Base-by-base conservation (phyloP, 306 rosid species). In the Sphenostylis stenocarpa region DNA sequence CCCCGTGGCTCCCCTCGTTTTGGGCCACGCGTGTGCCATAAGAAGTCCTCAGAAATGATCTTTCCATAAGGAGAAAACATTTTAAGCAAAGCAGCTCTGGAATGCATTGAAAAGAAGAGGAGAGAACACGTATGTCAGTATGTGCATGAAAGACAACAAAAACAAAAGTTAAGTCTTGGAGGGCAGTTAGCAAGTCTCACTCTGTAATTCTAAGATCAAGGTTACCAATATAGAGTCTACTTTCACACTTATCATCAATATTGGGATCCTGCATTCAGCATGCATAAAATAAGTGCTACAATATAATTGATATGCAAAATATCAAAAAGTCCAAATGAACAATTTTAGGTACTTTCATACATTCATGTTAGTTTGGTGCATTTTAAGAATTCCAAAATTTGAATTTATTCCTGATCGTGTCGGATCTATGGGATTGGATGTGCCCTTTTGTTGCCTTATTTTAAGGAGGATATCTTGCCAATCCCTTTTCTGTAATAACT, bases 1-100 rank as follows among this genome's bases (percentile, higher is more conserved):
- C 99, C 99, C 0, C 97, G 91, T 23, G 99, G 99, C 79, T 87
- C 90, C 62, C 99, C 94, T 0, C 94, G 94, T 82, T 90, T 95
- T 0, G 90, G 96, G 67, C 99, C 99, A 8, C 88, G 92, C 19
- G 97, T 92, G 77, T 92, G 99, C 96, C 92, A 89, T 72, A 90
- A 55, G 85, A 90, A 95, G 75, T 95, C 91, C 77, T 95, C 99
- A 0, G 96, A 87, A 74, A 91, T 77, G 2, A 92, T 92, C 81
- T 87, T 95, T 72, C 99, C 99, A 39, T 71, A 95, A 1, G 97
- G 99, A 36, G 96, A 89, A 68, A 95, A 95, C 92, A 95, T 87
- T 87, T 89, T 90, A 23, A 95, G 87, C 48, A 95, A 87, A 77
- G 96, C 21, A 47, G 97, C 97, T 90, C 99, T 95, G 88, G 49